Conservation (phyloP, 2,329 filamentous ascomycete species). For the Capronia epimyces region DNA sequence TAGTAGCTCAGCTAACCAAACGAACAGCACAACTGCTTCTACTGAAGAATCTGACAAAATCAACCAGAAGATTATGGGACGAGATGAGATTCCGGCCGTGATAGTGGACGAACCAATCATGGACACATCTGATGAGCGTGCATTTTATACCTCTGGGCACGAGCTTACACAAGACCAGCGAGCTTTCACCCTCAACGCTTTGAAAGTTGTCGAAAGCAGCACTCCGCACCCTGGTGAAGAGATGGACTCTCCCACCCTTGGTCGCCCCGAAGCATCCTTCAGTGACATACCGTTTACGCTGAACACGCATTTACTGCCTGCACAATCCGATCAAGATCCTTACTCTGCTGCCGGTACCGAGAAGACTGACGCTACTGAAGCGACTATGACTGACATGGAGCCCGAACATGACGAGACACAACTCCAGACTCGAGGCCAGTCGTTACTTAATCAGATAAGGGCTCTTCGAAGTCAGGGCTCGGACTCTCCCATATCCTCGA, state of each 20-base stretch:
- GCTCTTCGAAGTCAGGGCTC: conserved; percentile 45
- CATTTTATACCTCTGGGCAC: conserved; percentile 15
- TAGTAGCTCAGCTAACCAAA: conserved; percentile 10
- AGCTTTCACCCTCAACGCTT: conserved; percentile 30
- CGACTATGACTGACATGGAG: conserved; percentile 61
- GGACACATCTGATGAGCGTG: conserved; percentile 16
- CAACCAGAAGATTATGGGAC: conserved; percentile 1
- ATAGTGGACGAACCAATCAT: conserved; percentile 16
- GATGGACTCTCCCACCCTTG: conserved; percentile 43
- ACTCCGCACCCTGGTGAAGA: conserved; percentile 19
- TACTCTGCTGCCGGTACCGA: conserved; percentile 52
- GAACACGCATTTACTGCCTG: conserved; percentile 23
- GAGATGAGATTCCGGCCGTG: conserved; percentile 21
- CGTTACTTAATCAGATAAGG: conserved; percentile 47
- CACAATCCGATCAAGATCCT: conserved; percentile 16
- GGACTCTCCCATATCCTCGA: conserved; percentile 37
- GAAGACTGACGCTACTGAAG: conserved; percentile 57
- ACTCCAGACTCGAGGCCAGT: conserved; percentile 34
- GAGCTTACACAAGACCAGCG: conserved; percentile 20
- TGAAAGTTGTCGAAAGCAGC: conserved; percentile 18
- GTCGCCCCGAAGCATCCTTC: conserved; percentile 35
- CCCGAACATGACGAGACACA: conserved; percentile 55
- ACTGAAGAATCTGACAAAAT: conserved; percentile 13
- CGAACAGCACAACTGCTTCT: conserved; percentile 16
- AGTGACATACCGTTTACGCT: conserved; percentile 19